Conservation (phyloP, 2,329 filamentous ascomycete species). For the Tolypocladium cylindrosporum region DNA sequence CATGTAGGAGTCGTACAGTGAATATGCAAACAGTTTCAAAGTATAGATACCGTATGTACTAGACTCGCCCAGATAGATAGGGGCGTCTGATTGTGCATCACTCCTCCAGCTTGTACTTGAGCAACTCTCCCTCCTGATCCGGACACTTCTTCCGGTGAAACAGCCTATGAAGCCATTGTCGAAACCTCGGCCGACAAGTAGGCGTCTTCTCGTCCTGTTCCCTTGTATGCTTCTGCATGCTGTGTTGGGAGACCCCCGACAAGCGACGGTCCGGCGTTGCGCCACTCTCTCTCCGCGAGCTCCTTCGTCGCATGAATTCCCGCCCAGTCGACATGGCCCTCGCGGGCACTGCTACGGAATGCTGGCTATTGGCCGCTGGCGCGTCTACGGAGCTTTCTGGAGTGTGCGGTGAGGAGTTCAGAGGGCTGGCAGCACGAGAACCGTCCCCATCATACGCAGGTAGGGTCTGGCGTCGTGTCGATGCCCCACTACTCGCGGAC, state of each 20-base stretch:
- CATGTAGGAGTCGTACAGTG: no score
- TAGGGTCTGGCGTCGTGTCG: constrained; percentile 7
- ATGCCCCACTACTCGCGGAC: constrained; percentile 5
- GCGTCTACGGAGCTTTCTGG: neutral
- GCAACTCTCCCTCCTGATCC: neutral
- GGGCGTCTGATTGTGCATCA: neutral
- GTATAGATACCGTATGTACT: neutral
- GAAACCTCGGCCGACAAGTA: constrained; percentile 2
- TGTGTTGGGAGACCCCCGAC: neutral
- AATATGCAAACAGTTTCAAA: neutral
- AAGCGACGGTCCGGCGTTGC: neutral
- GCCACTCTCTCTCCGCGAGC: constrained; percentile 4
- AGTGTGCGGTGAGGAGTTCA: neutral
- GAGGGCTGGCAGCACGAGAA: constrained; percentile 3
- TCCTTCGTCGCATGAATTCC: constrained; percentile 14
- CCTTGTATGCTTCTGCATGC: neutral
- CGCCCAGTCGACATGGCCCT: constrained; percentile 14
- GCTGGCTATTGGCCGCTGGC: neutral
- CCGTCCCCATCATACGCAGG: constrained; percentile 4
- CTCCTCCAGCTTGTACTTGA: neutral
- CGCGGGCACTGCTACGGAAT: constrained; percentile 2
- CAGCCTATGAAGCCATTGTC: constrained; percentile 8
- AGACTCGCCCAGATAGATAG: neutral
- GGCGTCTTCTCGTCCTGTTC: neutral
- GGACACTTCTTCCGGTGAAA: constrained; percentile 2